phyloP scores from a whole-genome alignment of 805 yeast genomes.

The Wickerhamomyces pijperi region DNA sequence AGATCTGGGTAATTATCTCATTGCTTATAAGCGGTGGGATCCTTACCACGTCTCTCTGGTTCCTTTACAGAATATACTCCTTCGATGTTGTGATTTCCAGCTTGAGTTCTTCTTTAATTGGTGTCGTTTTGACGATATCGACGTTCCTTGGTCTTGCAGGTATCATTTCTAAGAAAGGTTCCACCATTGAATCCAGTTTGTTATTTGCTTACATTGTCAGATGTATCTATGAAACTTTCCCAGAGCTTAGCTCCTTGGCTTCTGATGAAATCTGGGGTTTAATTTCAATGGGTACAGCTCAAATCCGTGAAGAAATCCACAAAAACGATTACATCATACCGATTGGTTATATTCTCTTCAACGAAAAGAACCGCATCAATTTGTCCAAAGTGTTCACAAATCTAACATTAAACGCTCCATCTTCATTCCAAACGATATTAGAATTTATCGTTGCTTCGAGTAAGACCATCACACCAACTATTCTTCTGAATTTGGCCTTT shows the following conservation, averaged over 20 bases:
- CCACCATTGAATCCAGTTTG: slow-evolving; percentile 82
- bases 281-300: slow-evolving; percentile 24
- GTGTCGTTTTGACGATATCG: slow-evolving; percentile 72
- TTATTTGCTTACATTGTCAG: slow-evolving; percentile 86
- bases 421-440: slow-evolving; percentile 21
- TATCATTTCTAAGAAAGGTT: slow-evolving; percentile 70
- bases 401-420: slow-evolving; percentile 15
- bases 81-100: slow-evolving; percentile 53
- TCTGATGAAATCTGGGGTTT: slow-evolving; percentile 30
- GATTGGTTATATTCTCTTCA: background rate
- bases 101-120: slow-evolving; percentile 74
- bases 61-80: slow-evolving; percentile 73
- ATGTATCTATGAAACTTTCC: slow-evolving; percentile 86
- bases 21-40: slow-evolving; percentile 64
- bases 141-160: slow-evolving; percentile 72
- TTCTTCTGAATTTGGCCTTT: slow-evolving; percentile 71
- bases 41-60: slow-evolving; percentile 66
- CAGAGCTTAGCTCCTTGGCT: slow-evolving; percentile 60
- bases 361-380: slow-evolving; percentile 15
- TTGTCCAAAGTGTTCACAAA: slow-evolving; percentile 13
- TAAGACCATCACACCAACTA: slow-evolving; percentile 62
- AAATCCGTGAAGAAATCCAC: slow-evolving; percentile 20
- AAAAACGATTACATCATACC: background rate
- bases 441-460: slow-evolving; percentile 35
- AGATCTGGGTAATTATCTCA: slow-evolving; percentile 65